Percentiles rank a stretch among this genome's conserved stretches.
Conservation (phyloP, 441 rosid genomes). For the Omphalea diandra region DNA sequence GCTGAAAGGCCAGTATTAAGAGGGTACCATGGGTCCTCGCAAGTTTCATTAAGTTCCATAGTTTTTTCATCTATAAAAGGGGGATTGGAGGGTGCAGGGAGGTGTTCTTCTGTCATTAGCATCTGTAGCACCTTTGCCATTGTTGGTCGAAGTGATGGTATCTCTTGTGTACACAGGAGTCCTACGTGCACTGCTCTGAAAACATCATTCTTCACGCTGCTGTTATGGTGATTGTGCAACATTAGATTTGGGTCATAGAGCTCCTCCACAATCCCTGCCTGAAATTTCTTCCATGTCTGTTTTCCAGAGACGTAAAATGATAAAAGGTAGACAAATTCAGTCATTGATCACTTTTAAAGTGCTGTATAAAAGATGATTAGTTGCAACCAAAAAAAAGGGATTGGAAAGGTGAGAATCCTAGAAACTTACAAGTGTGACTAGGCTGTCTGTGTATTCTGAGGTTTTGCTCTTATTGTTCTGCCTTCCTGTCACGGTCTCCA, state of each 20-base stretch:
- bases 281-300: slow-evolving; percentile 84
- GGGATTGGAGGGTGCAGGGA: slow-evolving; percentile 73
- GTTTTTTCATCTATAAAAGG: slow-evolving; percentile 83
- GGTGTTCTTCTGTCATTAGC: slow-evolving; percentile 64
- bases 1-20: slow-evolving; percentile 45
- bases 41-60: slow-evolving; percentile 64
- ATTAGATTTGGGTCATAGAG: slow-evolving; percentile 67
- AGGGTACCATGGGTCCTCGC: slow-evolving; percentile 44
- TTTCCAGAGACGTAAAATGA: slow-evolving; percentile 2
- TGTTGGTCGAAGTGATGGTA: slow-evolving; percentile 62
- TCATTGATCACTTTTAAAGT: background rate
- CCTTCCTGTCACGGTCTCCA: slow-evolving; percentile 79
- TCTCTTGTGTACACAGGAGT: slow-evolving; percentile 84
- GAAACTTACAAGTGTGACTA: slow-evolving; percentile 50
- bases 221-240: slow-evolving; percentile 42
- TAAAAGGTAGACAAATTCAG: background rate
- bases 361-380: background rate
- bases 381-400: background rate
- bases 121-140: slow-evolving; percentile 74
- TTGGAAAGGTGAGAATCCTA: background rate
- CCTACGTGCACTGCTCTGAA: slow-evolving; percentile 67
- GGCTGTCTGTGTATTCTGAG: slow-evolving; percentile 61
- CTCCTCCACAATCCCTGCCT: slow-evolving; percentile 58
- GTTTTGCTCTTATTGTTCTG: slow-evolving; percentile 75
- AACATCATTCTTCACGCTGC: slow-evolving; percentile 47